Conservation (phyloP, 768 basidiomycete genomes). For the Hortiboletus flavorubellus region DNA sequence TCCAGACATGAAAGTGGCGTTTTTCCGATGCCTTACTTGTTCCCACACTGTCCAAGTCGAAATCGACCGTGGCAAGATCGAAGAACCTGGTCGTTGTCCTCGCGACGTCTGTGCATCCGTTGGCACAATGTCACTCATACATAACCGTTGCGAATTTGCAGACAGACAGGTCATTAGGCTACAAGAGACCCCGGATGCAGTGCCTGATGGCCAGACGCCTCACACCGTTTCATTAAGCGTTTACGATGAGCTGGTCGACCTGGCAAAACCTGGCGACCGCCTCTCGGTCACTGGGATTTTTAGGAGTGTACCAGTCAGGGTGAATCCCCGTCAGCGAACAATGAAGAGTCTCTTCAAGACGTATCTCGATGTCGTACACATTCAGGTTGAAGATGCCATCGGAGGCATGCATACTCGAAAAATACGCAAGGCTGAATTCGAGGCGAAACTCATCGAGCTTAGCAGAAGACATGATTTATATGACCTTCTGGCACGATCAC, state of each 20-base stretch:
- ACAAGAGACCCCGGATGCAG: constrained; percentile 97
- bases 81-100: constrained; percentile 88
- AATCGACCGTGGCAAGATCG: constrained; percentile 96
- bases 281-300: constrained; percentile 91
- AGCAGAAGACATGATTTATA: constrained; percentile 80
- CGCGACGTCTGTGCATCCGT: constrained; percentile 87
- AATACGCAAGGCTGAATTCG: constrained; percentile 64
- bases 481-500: constrained; percentile 74
- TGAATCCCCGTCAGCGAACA: constrained; percentile 86
- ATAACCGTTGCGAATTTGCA: constrained; percentile 95
- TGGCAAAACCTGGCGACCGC: constrained; percentile 94
- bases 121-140: constrained; percentile 92
- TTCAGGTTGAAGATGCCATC: constrained; percentile 55
- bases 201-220: constrained; percentile 97
- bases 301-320: constrained; percentile 91
- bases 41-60: constrained; percentile 96
- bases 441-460: constrained; percentile 71
- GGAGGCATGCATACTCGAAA: constrained; percentile 36
- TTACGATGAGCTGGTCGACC: constrained; percentile 98
- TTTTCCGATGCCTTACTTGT: constrained; percentile 96
- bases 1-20: constrained; percentile 98
- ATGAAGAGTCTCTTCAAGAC: constrained; percentile 98
- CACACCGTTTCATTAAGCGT: constrained; percentile 95
- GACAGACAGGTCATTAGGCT: constrained; percentile 93
- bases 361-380: constrained; percentile 92